Evolutionary conservation across 2,329 filamentous ascomycete species (phyloP), one percentile per base, ranked within the genome.

Genomic region (Eutypella sp.): DNA sequence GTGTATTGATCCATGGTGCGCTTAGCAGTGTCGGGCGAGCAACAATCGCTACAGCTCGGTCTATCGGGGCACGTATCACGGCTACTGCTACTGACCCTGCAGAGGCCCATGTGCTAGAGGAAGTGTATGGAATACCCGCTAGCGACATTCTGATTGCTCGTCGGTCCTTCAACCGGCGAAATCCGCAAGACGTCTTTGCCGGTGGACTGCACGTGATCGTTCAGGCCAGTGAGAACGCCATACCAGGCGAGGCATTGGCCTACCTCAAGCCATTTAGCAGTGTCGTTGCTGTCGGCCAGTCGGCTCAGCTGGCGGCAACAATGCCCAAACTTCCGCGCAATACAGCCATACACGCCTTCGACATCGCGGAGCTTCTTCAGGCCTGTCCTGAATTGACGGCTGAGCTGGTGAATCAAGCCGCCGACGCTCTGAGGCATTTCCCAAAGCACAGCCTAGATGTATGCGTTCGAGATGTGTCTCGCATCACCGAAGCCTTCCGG

Each of bases 1-100:
- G 8, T 8, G 31, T 51, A 20, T 19, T 53, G 4, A 40, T 54
- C 9, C 49, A 51, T 33, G 51, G 51, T 15, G 47, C 44, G n/a
- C 36, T 47, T 10, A 50, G 19, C 9, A n/a, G 18, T 8, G 24
- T 27, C 25, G 51, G 51, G 7, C 33, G 51, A 3, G 46, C 44
- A 9, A 31, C 24, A 8, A 19, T 52, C 3, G 51, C 51, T 7
- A 19, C 42, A 15, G 51, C 46, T 5, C 38, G 42, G 29, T 42
- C 40, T 6, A 25, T 48, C 20, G 47, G 46, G 5, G 42, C 42
- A 10, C 41, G 36, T 18, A 24, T 52, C 8, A 38, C 41, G 1
- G 46, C 36, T 13, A 43, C 44, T 15, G 51, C 51, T 6, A 37
- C 44, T 4, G 42, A 47, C 19, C 10, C 19, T 2, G 20, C 20